These are phyloP conservation scores for Escovopsis weberi DNA, from an alignment of 2,329 filamentous ascomycete genomes.

Conservation along the genomic window DNA sequence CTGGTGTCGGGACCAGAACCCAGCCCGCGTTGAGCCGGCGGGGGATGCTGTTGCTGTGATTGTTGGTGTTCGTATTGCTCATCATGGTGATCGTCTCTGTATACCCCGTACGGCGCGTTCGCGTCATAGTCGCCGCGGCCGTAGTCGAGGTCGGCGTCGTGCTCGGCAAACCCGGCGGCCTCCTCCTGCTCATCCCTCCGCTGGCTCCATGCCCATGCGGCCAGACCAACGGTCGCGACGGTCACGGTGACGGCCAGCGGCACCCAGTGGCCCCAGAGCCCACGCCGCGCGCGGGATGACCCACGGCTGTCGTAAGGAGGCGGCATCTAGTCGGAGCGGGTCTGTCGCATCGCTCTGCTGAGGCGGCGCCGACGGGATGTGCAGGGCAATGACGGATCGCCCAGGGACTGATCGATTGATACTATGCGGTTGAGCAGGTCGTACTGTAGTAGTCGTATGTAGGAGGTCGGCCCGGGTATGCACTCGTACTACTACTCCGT, in stretches of 20 bases:
- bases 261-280: constrained; percentile 71
- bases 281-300: constrained; percentile 45
- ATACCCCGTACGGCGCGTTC: constrained; percentile 34
- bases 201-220: constrained; percentile 90
- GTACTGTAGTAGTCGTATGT: too few species aligned
- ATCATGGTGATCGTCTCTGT: constrained; percentile 18
- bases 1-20: neutral
- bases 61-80: constrained; percentile 10
- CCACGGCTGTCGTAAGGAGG: constrained; percentile 45
- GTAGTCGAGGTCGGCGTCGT: constrained; percentile 34
- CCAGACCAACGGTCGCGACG: constrained; percentile 71
- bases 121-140: constrained; percentile 36
- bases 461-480: too few species aligned
- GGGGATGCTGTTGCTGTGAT: constrained; percentile 9
- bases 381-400: too few species aligned
- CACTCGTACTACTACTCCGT: too few species aligned
- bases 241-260: constrained; percentile 77
- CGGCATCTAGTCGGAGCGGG: constrained; percentile 34
- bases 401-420: too few species aligned
- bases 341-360: constrained; percentile 20
- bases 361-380: neutral
- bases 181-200: constrained; percentile 60
- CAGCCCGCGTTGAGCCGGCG: constrained; percentile 20
- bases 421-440: too few species aligned
- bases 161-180: constrained; percentile 34